Conservation (phyloP, 208 protist species). For the Phytomonas sp. region DNA sequence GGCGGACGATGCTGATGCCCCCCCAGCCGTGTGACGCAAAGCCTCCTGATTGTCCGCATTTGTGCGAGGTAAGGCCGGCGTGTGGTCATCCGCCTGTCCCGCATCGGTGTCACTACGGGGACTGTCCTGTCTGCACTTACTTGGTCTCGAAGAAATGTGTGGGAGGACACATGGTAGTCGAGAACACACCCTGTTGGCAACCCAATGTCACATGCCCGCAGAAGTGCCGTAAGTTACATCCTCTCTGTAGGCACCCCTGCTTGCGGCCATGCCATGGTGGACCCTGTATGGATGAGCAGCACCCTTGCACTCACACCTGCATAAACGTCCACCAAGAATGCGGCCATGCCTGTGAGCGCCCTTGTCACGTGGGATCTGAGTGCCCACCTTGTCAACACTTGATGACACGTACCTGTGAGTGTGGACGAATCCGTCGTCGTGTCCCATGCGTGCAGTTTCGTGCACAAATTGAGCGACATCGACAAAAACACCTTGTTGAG, state of each 20-base stretch:
- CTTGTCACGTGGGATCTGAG: slow-evolving; percentile 31
- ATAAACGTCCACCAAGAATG: slow-evolving; percentile 31
- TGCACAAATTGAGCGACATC: slow-evolving; percentile 16
- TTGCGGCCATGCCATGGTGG: slow-evolving; percentile 47
- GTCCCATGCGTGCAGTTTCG: slow-evolving; percentile 37
- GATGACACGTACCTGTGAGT: slow-evolving; percentile 38
- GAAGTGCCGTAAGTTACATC: slow-evolving; percentile 27
- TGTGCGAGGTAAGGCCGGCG: slow-evolving; percentile 22
- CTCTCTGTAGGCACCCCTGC: slow-evolving; percentile 62
- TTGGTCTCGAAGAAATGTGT: slow-evolving; percentile 35
- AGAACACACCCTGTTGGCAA: slow-evolving; percentile 22
- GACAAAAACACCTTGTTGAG: slow-evolving; percentile 12
- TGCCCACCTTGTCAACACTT: slow-evolving; percentile 41
- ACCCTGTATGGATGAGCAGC: slow-evolving; percentile 27
- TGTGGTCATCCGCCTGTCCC: slow-evolving; percentile 33
- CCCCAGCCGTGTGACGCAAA: slow-evolving; percentile 66
- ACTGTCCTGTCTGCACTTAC: slow-evolving; percentile 51
- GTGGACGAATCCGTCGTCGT: slow-evolving; percentile 26
- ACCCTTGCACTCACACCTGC: slow-evolving; percentile 32
- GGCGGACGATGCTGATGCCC: slow-evolving; percentile 34
- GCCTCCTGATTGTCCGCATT: slow-evolving; percentile 43
- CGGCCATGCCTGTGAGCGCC: slow-evolving; percentile 41
- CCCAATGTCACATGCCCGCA: slow-evolving; percentile 26
- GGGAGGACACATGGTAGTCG: slow-evolving; percentile 27
- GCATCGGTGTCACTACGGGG: slow-evolving; percentile 72